A percentile compares a stretch with the other conserved stretches of the same genome.
phyloP scores from a whole-genome alignment of 495 filamentous ascomycete species.

The Aspergillus sclerotioniger region DNA sequence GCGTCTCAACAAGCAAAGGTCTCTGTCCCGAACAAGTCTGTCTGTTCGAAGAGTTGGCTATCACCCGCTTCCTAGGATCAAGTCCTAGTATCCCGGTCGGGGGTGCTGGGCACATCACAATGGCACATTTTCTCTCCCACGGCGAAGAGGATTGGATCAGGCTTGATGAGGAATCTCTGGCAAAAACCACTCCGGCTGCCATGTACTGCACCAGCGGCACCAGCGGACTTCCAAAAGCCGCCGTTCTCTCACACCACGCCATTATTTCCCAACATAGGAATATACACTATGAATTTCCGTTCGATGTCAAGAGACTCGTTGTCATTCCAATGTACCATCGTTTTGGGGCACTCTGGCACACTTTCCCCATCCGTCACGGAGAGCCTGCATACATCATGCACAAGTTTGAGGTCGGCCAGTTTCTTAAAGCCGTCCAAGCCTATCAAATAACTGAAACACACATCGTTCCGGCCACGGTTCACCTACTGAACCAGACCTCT shows the following conservation, averaged over 20 bases:
- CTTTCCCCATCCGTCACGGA: constrained; percentile 50
- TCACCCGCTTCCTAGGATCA: neutral
- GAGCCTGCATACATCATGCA: constrained; percentile 54
- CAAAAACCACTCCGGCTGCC: constrained; percentile 45
- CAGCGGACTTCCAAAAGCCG: constrained; percentile 56
- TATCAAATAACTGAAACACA: constrained; percentile 57
- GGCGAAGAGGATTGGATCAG: neutral
- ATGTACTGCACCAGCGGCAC: constrained; percentile 53
- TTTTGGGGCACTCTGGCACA: constrained; percentile 49
- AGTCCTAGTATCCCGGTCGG: neutral
- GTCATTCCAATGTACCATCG: constrained; percentile 63
- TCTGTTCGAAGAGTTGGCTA: neutral
- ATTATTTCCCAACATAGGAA: constrained; percentile 48
- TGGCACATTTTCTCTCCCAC: neutral
- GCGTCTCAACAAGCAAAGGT: constrained; percentile 9
- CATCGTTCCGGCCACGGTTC: constrained; percentile 57
- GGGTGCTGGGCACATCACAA: neutral
- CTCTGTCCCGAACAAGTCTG: neutral
- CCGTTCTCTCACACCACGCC: constrained; percentile 46
- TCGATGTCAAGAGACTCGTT: constrained; percentile 45
- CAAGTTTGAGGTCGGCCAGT: constrained; percentile 53
- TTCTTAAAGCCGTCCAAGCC: constrained; percentile 49
- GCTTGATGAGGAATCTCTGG: constrained; percentile 15
- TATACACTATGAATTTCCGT: constrained; percentile 42
- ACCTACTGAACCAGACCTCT: constrained; percentile 41